phyloP scores from a whole-genome alignment of 1,139 yeast genomes.

The Ogataea hybrid region DNA sequence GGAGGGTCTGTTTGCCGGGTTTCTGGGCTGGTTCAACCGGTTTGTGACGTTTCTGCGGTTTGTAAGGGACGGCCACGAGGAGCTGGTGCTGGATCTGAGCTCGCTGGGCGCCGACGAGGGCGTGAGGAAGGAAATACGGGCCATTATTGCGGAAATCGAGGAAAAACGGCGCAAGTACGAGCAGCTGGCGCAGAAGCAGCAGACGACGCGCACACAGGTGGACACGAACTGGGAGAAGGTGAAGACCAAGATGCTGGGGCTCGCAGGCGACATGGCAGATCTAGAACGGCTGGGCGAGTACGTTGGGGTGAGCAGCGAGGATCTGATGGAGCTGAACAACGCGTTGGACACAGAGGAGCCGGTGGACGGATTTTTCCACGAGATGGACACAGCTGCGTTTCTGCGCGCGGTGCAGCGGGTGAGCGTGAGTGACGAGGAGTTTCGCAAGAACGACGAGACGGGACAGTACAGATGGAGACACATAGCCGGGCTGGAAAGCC shows the following conservation, averaged over 20 bases:
- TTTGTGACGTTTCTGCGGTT: slow-evolving; percentile 58
- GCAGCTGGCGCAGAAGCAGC: slow-evolving; percentile 28
- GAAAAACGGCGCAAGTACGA: slow-evolving; percentile 39
- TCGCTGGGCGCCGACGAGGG: slow-evolving; percentile 34
- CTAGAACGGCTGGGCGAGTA: slow-evolving; percentile 40
- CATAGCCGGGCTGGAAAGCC: slow-evolving; percentile 17
- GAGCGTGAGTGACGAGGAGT: slow-evolving; percentile 45
- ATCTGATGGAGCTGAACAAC: slow-evolving; percentile 55
- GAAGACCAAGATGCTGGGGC: slow-evolving; percentile 23
- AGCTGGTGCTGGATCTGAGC: slow-evolving; percentile 42
- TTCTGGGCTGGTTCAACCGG: slow-evolving; percentile 65
- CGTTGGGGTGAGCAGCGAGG: slow-evolving; percentile 61
- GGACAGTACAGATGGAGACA: slow-evolving; percentile 17
- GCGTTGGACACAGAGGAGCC: slow-evolving; percentile 29
- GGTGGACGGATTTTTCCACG: slow-evolving; percentile 9
- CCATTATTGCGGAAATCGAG: slow-evolving; percentile 43
- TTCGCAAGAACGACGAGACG: slow-evolving; percentile 18
- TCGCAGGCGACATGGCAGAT: slow-evolving; percentile 30
- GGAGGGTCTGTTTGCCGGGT: slow-evolving; percentile 64
- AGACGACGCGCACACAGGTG: slow-evolving; percentile 30
- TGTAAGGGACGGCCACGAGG: slow-evolving; percentile 53
- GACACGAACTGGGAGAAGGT: slow-evolving; percentile 36
- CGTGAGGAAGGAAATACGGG: slow-evolving; percentile 43
- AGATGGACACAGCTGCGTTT: slow-evolving; percentile 35
- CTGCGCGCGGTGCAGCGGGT: slow-evolving; percentile 47